Percentiles rank a stretch among this genome's conserved stretches.
These are phyloP conservation scores for Juglanconis juglandina DNA, from an alignment of 2,329 filamentous ascomycete species.

Conservation along the genomic window DNA sequence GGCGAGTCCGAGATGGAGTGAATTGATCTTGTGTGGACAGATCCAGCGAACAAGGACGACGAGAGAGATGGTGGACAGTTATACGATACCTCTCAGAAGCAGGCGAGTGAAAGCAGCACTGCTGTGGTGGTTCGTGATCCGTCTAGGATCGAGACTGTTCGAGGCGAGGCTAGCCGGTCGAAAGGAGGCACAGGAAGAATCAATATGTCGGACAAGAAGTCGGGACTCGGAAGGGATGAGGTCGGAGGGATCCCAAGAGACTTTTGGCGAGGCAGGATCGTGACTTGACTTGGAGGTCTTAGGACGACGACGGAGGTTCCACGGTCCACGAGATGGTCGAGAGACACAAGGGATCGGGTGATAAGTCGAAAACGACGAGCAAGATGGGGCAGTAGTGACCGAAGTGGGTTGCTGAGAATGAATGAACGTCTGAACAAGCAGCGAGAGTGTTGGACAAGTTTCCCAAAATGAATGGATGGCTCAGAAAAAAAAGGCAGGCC, in stretches of 20 bases:
- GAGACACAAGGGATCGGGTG: conserved; percentile 21
- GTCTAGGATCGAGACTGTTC: conserved; percentile 24
- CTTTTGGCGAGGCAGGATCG: conserved; percentile 6
- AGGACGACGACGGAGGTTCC: not conserved
- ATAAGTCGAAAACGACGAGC: conserved; percentile 23
- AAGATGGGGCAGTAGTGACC: not conserved
- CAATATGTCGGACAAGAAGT: conserved; percentile 4
- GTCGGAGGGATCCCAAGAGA: not conserved
- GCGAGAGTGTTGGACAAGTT: conserved; percentile 11
- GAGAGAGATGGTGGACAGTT: conserved; percentile 15
- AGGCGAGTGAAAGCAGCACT: conserved; percentile 26
- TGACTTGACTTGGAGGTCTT: conserved; percentile 36
- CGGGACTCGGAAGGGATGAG: not conserved
- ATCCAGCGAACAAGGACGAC: not conserved
- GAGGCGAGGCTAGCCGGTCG: conserved; percentile 13
- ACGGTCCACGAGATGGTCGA: not conserved
- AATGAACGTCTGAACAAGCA: conserved; percentile 18
- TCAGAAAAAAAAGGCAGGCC: conserved; percentile 6
- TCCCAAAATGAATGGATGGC: conserved; percentile 16
- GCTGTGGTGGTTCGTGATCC: conserved; percentile 25
- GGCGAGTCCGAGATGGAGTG: not conserved
- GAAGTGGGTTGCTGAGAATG: not conserved
- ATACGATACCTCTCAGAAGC: conserved; percentile 22
- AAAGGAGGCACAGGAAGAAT: conserved; percentile 20
- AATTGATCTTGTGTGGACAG: conserved; percentile 4